Evolutionary conservation across 1,284 basidiomycete species (phyloP).

Genomic region (Cutaneotrichosporon cavernicola): DNA sequence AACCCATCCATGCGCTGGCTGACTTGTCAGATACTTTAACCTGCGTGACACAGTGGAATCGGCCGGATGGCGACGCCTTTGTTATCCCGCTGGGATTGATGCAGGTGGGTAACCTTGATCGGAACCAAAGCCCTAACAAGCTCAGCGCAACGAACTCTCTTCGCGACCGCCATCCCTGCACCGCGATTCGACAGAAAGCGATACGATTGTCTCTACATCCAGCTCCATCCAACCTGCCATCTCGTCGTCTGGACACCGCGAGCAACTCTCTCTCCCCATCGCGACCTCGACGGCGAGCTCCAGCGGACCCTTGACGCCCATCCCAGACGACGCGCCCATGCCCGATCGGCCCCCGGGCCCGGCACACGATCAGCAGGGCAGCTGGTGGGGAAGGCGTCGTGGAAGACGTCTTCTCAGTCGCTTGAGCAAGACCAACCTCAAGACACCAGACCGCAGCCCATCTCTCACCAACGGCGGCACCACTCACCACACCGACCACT

Average conservation of each 20-base stretch:
- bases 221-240: conserved; percentile 5
- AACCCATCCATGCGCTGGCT: conserved; percentile 3
- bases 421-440: conserved; percentile 16
- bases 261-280: conserved; percentile 7
- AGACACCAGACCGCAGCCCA: conserved; percentile 11
- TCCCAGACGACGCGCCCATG: conserved; percentile 17
- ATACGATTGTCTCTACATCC: conserved; percentile 1
- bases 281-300: conserved; percentile 20
- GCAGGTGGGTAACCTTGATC: conserved; percentile 55
- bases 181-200: conserved; percentile 8
- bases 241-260: conserved; percentile 9
- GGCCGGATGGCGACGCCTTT: conserved; percentile 67
- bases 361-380: conserved; percentile 2
- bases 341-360: not conserved
- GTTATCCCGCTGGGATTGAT: conserved; percentile 86
- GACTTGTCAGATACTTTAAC: conserved; percentile 63
- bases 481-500: not conserved
- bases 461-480: not conserved
- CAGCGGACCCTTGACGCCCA: conserved; percentile 22
- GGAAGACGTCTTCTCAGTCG: conserved; percentile 16
- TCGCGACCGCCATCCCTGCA: conserved; percentile 9
- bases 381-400: conserved; percentile 24
- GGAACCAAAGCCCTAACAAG: conserved; percentile 1
- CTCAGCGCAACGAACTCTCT: conserved; percentile 15
- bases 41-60: conserved; percentile 82